Base-by-base conservation (phyloP, 2,329 filamentous ascomycete species). In the Ophiostoma ips region DNA sequence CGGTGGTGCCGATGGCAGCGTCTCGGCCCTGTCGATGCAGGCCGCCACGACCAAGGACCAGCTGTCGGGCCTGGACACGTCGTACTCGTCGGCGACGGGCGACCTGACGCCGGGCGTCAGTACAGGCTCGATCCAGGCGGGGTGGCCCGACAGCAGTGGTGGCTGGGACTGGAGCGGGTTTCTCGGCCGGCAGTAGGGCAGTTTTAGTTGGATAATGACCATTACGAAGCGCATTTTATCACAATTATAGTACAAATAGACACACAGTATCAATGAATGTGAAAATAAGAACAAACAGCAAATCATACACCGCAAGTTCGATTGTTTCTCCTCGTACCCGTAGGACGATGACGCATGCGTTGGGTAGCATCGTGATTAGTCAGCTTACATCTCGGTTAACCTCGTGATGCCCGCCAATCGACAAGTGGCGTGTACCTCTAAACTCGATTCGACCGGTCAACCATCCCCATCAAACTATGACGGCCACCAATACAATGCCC, bases 121-220 rank as follows among this genome's bases (percentile, higher is more conserved):
- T 33, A 15, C 30, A 12, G 36, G 46, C 13, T 16, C 24, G 3
- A 37, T 40, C 8, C 46, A 38, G 19, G 11, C 30, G 10, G 35
- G 34, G 5, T 48, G 50, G 50, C 21, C 46, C 1, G 46, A 51
- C 12, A 46, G 44, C 11, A 35, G 37, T 15, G 43, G 37, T 15
- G 34, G 18, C 12, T 51, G 50, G 50, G 50, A 51, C 33, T 51
- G 50, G 50, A 30, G 35, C 9, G 37, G 31, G n/a, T 21, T 51
- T n/a, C 18, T 48, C 16, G 37, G 34, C 33, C 28, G 45, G 31
- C 28, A 38, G 13, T 41, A 37, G n/a, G n/a, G n/a, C n/a, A n/a
- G n/a, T n/a, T n/a, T n/a, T n/a, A n/a, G n/a, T n/a, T n/a, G n/a
- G n/a, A n/a, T n/a, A n/a, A n/a, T n/a, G n/a, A n/a, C n/a, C n/a